These are phyloP conservation scores for Microdochium trichocladiopsis DNA, from an alignment of 2,329 filamentous ascomycete species.

Conservation along the genomic window DNA sequence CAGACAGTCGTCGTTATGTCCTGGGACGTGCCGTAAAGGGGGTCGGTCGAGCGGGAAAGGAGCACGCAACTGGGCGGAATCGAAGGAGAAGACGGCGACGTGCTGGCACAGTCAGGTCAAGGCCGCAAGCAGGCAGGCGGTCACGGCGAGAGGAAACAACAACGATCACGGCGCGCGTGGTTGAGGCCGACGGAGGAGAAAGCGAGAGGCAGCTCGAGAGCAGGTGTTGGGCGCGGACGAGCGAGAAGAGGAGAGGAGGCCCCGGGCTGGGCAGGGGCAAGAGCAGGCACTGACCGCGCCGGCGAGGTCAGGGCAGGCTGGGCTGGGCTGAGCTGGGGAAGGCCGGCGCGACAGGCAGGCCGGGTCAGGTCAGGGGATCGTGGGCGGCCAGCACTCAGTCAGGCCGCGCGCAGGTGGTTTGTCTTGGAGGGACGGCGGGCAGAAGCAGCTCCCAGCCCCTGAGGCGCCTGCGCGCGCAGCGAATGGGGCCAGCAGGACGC, in stretches of 20 bases:
- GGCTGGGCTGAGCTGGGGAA: background rate
- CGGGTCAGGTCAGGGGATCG: background rate
- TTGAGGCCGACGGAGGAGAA: background rate
- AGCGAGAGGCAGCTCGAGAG: background rate
- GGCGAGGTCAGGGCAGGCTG: too few species aligned
- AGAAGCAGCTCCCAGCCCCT: background rate
- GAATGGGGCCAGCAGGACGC: background rate
- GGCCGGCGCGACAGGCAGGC: background rate
- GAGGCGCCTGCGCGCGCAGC: background rate
- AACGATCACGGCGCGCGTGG: background rate
- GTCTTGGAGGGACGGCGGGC: background rate
- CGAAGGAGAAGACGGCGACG: background rate
- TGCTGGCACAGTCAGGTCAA: background rate
- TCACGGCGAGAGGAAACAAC: background rate
- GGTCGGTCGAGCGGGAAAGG: too few species aligned
- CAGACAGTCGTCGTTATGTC: too few species aligned
- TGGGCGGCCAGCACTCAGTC: too few species aligned
- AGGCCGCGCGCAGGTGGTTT: too few species aligned
- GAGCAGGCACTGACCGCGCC: too few species aligned
- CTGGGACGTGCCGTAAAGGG: too few species aligned
- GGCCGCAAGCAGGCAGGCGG: background rate
- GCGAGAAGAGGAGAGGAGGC: background rate
- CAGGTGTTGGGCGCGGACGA: background rate
- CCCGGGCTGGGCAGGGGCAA: background rate
- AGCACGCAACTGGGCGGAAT: background rate